A percentile compares a stretch with the other conserved stretches of the same genome.
Conservation (phyloP, 2,329 filamentous ascomycete genomes). For the Nemania bipapillata region DNA sequence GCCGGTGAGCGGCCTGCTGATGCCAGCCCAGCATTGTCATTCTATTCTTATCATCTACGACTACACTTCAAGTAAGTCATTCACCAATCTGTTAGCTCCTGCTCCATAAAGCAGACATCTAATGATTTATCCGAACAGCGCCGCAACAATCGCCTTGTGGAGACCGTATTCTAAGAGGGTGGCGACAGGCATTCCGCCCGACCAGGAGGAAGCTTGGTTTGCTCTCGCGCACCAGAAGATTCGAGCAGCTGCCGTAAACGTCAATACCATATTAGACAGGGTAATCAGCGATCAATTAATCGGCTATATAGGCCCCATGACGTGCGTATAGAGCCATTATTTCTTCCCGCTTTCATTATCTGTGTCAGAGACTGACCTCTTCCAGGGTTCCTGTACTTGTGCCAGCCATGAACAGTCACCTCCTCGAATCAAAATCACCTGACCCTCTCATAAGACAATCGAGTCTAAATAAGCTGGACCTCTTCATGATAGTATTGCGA, state of each 20-base stretch:
- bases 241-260: constrained; percentile 23
- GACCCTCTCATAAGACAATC: constrained; percentile 35
- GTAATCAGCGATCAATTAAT: constrained; percentile 31
- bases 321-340: constrained; percentile 19
- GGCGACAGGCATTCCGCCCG: constrained; percentile 5
- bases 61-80: constrained; percentile 31
- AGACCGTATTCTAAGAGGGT: constrained; percentile 24
- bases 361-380: neutral
- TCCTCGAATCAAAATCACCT: constrained; percentile 30
- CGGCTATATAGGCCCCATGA: constrained; percentile 32
- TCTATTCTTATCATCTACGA: constrained; percentile 30
- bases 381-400: constrained; percentile 30
- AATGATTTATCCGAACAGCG: constrained; percentile 6
- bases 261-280: constrained; percentile 27
- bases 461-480: constrained; percentile 33
- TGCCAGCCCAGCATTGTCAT: constrained; percentile 23
- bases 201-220: constrained; percentile 24
- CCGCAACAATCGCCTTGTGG: constrained; percentile 30
- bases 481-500: constrained; percentile 33
- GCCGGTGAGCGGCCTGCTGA: constrained; percentile 18
- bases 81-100: neutral
- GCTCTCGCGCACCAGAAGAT: constrained; percentile 28
- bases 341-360: neutral
- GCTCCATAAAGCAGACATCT: neutral
- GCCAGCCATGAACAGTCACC: constrained; percentile 34